Conservation (phyloP, 116 monocot species). For the Cymodocea nodosa region DNA sequence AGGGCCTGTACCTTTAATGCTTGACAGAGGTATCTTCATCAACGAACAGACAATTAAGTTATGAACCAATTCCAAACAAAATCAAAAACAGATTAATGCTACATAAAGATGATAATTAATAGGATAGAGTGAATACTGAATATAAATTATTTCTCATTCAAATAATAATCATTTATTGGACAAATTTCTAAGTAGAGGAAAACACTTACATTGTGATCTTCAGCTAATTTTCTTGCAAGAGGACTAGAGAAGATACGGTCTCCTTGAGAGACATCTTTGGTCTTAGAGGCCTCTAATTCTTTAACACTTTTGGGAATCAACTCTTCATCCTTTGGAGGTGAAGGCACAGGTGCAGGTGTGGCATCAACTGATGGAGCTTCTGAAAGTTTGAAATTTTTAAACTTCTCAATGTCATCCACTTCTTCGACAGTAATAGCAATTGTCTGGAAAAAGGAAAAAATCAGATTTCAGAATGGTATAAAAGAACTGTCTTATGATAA, state of each 20-base stretch:
- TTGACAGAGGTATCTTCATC: conserved; percentile 61
- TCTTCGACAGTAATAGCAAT: conserved; percentile 95
- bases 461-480: too few species aligned
- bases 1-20: conserved; percentile 89
- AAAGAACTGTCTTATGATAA: too few species aligned
- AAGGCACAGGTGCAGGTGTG: conserved; percentile 27
- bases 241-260: conserved; percentile 81
- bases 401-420: conserved; percentile 63
- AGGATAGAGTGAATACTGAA: too few species aligned
- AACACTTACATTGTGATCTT: conserved; percentile 73
- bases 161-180: too few species aligned
- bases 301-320: conserved; percentile 15
- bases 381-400: conserved; percentile 69
- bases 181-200: background rate
- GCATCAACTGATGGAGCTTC: conserved; percentile 28
- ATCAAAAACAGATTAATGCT: too few species aligned
- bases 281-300: conserved; percentile 29
- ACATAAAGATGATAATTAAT: background rate
- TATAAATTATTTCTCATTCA: too few species aligned
- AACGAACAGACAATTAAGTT: too few species aligned
- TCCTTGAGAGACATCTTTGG: conserved; percentile 22
- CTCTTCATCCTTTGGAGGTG: conserved; percentile 23
- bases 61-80: too few species aligned
- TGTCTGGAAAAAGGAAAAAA: conserved; percentile 28
- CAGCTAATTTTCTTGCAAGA: conserved; percentile 86